phyloP scores from a whole-genome alignment of 805 yeast genomes.

The Spencermartinsiella europaea region DNA sequence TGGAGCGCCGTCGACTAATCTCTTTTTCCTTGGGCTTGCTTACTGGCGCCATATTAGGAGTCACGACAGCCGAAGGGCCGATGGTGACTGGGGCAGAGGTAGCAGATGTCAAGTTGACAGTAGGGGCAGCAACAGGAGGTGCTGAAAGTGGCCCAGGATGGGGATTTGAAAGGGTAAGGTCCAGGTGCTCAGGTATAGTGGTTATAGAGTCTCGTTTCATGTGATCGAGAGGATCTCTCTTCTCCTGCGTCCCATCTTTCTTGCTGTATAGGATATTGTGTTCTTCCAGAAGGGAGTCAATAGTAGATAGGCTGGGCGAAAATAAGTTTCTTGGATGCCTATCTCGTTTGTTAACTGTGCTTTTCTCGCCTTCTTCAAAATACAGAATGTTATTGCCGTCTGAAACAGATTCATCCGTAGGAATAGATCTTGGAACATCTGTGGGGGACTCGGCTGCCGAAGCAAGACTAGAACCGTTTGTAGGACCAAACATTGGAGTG shows the following conservation, averaged over 20 bases:
- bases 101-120: neutral
- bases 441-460: neutral
- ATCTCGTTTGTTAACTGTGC: neutral
- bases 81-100: neutral
- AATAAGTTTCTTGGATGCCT: neutral
- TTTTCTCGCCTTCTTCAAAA: neutral
- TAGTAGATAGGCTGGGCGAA: constrained; percentile 9
- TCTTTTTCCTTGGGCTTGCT: neutral
- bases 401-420: neutral
- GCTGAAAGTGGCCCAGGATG: neutral
- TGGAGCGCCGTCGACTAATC: constrained; percentile 8
- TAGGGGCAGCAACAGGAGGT: neutral
- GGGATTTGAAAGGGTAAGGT: constrained; percentile 9
- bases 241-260: constrained; percentile 1
- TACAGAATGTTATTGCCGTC: neutral
- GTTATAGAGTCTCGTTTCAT: constrained; percentile 8
- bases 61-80: neutral
- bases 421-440: neutral
- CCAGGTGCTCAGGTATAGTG: constrained; percentile 14
- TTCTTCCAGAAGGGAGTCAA: constrained; percentile 13
- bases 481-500: neutral
- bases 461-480: too few species aligned
- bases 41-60: neutral
- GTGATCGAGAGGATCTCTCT: neutral
- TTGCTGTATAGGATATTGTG: constrained; percentile 15